Conservation (phyloP, 306 rosid species). For the Casuarina cunninghamiana region DNA sequence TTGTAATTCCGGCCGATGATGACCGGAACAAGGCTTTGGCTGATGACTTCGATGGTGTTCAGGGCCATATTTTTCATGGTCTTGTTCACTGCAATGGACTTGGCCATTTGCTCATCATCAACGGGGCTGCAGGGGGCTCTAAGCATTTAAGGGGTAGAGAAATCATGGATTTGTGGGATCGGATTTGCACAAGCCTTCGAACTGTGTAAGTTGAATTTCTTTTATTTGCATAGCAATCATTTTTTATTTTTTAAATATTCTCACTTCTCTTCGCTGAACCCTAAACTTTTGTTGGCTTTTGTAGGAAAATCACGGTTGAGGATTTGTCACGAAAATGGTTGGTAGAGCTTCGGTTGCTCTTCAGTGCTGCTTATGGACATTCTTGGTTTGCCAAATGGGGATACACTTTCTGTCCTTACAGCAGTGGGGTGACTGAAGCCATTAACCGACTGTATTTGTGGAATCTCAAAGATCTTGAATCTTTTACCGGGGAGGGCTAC, state of each 20-base stretch:
- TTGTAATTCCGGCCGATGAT: constrained; percentile 63
- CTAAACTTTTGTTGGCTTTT: constrained; percentile 13
- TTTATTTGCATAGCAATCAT: neutral
- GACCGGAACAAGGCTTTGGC: constrained; percentile 70
- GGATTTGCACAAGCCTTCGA: constrained; percentile 63
- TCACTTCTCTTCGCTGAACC: neutral
- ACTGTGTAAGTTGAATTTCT: constrained; percentile 45
- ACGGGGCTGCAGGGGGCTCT: constrained; percentile 82
- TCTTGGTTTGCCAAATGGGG: constrained; percentile 97
- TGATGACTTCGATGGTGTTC: constrained; percentile 49
- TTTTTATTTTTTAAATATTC: too few species aligned
- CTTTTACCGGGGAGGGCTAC: constrained; percentile 30
- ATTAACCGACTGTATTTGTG: constrained; percentile 8
- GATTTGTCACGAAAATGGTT: constrained; percentile 69
- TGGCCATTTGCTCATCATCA: constrained; percentile 76
- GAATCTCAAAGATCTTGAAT: constrained; percentile 30
- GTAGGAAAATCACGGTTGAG: constrained; percentile 70
- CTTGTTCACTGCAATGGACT: constrained; percentile 74
- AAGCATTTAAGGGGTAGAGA: constrained; percentile 68
- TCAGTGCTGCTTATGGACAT: constrained; percentile 84
- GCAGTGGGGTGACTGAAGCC: constrained; percentile 60
- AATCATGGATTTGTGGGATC: constrained; percentile 86
- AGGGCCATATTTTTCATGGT: constrained; percentile 70
- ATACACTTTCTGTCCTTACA: constrained; percentile 65
- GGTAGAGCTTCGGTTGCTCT: constrained; percentile 81